Evolutionary conservation across 2,329 filamentous ascomycete genomes (phyloP), one percentile per base, ranked within the genome.

Genomic region (Ascochyta clinopodiicola): DNA sequence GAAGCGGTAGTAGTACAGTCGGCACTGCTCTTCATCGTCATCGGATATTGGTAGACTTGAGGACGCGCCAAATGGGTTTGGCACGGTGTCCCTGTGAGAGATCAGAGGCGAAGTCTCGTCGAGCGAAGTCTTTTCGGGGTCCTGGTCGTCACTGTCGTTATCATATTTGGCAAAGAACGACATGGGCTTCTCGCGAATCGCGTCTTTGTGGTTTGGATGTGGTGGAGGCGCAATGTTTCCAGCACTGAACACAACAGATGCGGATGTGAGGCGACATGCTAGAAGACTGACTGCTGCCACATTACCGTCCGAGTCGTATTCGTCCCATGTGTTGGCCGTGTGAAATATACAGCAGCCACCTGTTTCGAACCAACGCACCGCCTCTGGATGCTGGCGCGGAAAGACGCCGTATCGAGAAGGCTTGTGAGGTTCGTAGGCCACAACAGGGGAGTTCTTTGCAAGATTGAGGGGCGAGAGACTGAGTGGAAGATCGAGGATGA

Each of bases 271-370:
- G 3, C 88, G 83, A 60, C 88, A 90, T 1, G 83, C 84, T 1
- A 91, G 77, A 66, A 91, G 81, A 63, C 87, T 86, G 4, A 90
- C 85, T 0, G 79, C 76, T 15, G 65, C 66, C 0, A 78, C 64
- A 54, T 75, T 56, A 10, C 68, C 65, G 19, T 69, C 61, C 1
- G 66, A 24, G 15, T 73, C 57, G 1, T 71, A 60, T 4, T 82
- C 80, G 47, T 90, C 86, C 88, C 88, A 91, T 1, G 84, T 84
- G 61, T 89, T 90, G 0, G 86, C 88, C 0, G 87, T 89, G 64
- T 91, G 88, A 58, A 90, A 89, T 39, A 91, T 88, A 63, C 86
- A 86, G 63, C 86, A 90, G 6, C 86, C 80, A 10, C 82, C 82
- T 0, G 87, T 89, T 71, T 88, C 83, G 57, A 88, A 90, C 87